Conservation (phyloP, 1,284 basidiomycete genomes). For the Cryptococcus hybrid region DNA sequence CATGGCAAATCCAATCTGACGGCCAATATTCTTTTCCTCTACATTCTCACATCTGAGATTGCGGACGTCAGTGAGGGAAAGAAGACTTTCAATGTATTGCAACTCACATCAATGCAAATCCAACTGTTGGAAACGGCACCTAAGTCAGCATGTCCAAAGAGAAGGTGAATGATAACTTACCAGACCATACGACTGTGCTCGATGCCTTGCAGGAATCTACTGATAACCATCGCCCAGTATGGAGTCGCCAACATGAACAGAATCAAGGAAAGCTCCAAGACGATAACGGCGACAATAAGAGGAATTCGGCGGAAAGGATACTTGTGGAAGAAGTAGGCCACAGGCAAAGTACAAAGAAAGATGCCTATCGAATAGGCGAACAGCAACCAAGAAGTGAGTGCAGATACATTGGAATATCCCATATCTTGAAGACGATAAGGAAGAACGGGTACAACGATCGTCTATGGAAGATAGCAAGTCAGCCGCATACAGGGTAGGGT, state of each 20-base stretch:
- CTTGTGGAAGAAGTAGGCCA: slow-evolving; percentile 17
- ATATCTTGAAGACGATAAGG: slow-evolving; percentile 56
- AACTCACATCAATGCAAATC: slow-evolving; percentile 24
- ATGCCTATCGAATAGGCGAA: slow-evolving; percentile 42
- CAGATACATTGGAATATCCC: slow-evolving; percentile 33
- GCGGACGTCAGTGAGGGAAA: neutral
- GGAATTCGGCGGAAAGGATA: slow-evolving; percentile 57
- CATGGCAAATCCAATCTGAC: slow-evolving; percentile 71
- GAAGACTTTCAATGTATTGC: neutral
- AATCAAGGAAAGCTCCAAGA: slow-evolving; percentile 54
- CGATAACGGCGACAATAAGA: slow-evolving; percentile 55
- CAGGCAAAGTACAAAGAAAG: slow-evolving; percentile 57
- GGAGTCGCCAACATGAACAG: slow-evolving; percentile 73
- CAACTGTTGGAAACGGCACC: slow-evolving; percentile 19
- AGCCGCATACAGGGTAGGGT: neutral
- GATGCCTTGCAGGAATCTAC: slow-evolving; percentile 69
- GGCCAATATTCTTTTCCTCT: slow-evolving; percentile 59
- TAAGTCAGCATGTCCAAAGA: neutral
- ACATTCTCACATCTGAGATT: slow-evolving; percentile 63
- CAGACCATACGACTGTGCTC: slow-evolving; percentile 71
- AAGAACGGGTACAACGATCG: slow-evolving; percentile 59
- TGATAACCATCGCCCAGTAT: slow-evolving; percentile 68
- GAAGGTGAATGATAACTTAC: slow-evolving; percentile 54
- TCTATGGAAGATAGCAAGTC: slow-evolving; percentile 14
- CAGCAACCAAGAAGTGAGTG: slow-evolving; percentile 38